A percentile compares a stretch with the other conserved stretches of the same genome.
These are phyloP conservation scores for Ceratocystis ficicola DNA, from an alignment of 2,329 filamentous ascomycete species.

Conservation along the genomic window DNA sequence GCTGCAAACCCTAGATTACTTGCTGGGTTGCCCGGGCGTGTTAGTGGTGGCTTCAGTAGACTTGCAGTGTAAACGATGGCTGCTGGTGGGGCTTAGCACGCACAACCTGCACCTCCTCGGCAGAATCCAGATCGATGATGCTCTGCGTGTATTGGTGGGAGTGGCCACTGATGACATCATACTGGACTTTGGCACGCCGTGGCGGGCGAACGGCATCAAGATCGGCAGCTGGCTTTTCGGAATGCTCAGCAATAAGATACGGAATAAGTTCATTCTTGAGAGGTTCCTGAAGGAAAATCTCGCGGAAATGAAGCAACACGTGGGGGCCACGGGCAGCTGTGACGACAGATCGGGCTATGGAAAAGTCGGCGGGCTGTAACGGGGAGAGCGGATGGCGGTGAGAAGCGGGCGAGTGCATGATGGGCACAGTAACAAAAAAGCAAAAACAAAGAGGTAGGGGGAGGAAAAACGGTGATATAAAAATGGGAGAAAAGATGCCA, in stretches of 20 bases:
- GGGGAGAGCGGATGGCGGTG: slow-evolving; percentile 36
- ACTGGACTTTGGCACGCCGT: slow-evolving; percentile 37
- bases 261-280: slow-evolving; percentile 45
- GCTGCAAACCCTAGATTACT: not conserved
- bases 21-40: not conserved
- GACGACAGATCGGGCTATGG: slow-evolving; percentile 36
- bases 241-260: slow-evolving; percentile 48
- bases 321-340: slow-evolving; percentile 11
- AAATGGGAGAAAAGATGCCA: not conserved
- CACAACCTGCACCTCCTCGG: slow-evolving; percentile 14
- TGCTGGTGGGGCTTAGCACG: slow-evolving; percentile 27
- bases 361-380: slow-evolving; percentile 40
- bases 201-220: slow-evolving; percentile 29
- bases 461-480: not conserved
- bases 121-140: slow-evolving; percentile 31
- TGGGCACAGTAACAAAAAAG: not conserved
- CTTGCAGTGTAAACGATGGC: slow-evolving; percentile 31
- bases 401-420: not conserved
- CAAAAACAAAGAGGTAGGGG: not conserved
- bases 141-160: slow-evolving; percentile 30
- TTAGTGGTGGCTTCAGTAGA: slow-evolving; percentile 9
- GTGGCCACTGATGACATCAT: slow-evolving; percentile 32
- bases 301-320: slow-evolving; percentile 38
- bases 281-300: slow-evolving; percentile 52
- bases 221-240: slow-evolving; percentile 34